Conservation (phyloP, 768 basidiomycete species). For the Tubosaeta sp. region DNA sequence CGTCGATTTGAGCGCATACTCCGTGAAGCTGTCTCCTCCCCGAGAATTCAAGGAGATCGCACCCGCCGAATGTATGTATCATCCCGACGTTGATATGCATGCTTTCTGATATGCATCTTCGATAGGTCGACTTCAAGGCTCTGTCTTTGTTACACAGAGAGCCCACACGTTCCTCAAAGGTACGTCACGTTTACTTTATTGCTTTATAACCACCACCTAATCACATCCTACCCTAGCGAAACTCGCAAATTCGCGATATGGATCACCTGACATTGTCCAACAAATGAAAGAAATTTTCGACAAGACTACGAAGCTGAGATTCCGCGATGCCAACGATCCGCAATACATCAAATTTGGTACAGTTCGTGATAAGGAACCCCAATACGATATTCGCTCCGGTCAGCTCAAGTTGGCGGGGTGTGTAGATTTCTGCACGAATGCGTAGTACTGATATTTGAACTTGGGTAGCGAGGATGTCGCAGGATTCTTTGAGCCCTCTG, state of each 20-base stretch:
- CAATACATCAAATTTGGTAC: conserved; percentile 40
- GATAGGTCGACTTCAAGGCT: conserved; percentile 36
- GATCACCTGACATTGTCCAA: conserved; percentile 28
- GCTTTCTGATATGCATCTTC: background rate
- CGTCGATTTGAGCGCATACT: conserved; percentile 20
- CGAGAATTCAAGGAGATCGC: conserved; percentile 32
- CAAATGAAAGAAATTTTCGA: conserved; percentile 35
- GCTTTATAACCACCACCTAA: background rate
- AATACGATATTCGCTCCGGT: conserved; percentile 34
- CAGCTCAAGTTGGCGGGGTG: conserved; percentile 37
- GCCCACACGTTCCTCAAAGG: conserved; percentile 28
- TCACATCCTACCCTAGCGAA: conserved; percentile 17
- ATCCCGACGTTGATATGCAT: background rate
- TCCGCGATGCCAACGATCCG: conserved; percentile 31
- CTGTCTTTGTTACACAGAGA: conserved; percentile 32
- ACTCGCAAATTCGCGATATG: conserved; percentile 28
- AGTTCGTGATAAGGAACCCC: conserved; percentile 30
- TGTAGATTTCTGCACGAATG: background rate
- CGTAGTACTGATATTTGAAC: background rate
- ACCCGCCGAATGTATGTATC: conserved; percentile 25
- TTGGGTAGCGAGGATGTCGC: conserved; percentile 32
- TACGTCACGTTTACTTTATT: conserved; percentile 1
- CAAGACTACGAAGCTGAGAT: conserved; percentile 35
- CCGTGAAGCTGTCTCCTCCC: conserved; percentile 16
- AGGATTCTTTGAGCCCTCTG: conserved; percentile 40